phyloP scores from a whole-genome alignment of 768 basidiomycete species.

The Agrocybe pediades region DNA sequence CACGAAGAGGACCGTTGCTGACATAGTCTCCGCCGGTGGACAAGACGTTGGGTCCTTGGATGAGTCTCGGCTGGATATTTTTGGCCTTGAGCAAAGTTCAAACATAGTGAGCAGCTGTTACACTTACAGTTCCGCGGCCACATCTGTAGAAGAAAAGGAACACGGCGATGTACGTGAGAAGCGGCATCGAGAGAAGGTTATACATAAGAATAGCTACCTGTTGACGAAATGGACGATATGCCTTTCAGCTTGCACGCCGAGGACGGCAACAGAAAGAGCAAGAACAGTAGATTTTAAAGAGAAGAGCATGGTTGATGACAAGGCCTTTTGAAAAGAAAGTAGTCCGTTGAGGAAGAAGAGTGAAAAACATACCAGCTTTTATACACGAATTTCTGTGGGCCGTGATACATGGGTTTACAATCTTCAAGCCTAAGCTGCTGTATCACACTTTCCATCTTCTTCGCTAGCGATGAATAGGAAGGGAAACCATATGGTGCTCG shows the following conservation, averaged over 20 bases:
- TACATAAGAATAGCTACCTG: slow-evolving; percentile 30
- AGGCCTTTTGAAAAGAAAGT: too few species aligned
- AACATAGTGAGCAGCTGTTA: neutral
- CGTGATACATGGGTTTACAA: too few species aligned
- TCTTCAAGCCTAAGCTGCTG: too few species aligned
- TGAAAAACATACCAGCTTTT: too few species aligned
- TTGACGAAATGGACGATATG: slow-evolving; percentile 40
- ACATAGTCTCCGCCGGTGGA: slow-evolving; percentile 16
- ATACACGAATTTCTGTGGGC: too few species aligned
- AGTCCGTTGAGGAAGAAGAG: too few species aligned
- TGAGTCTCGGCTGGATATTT: slow-evolving; percentile 26
- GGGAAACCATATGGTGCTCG: too few species aligned
- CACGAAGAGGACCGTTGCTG: slow-evolving; percentile 22
- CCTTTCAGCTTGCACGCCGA: slow-evolving; percentile 27
- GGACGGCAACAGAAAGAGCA: slow-evolving; percentile 18
- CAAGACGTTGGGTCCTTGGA: slow-evolving; percentile 25
- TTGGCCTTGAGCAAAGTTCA: neutral
- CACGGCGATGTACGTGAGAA: neutral
- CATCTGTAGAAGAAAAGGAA: slow-evolving; percentile 22
- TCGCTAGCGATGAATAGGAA: too few species aligned
- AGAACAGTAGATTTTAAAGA: slow-evolving; percentile 16
- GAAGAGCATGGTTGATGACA: slow-evolving; percentile 3
- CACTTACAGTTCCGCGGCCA: slow-evolving; percentile 34
- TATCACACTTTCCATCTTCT: too few species aligned
- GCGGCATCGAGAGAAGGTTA: too few species aligned